A percentile compares a stretch with the other conserved stretches of the same genome.
phyloP scores from a whole-genome alignment of 768 basidiomycete species.

The Suillus luteus region DNA sequence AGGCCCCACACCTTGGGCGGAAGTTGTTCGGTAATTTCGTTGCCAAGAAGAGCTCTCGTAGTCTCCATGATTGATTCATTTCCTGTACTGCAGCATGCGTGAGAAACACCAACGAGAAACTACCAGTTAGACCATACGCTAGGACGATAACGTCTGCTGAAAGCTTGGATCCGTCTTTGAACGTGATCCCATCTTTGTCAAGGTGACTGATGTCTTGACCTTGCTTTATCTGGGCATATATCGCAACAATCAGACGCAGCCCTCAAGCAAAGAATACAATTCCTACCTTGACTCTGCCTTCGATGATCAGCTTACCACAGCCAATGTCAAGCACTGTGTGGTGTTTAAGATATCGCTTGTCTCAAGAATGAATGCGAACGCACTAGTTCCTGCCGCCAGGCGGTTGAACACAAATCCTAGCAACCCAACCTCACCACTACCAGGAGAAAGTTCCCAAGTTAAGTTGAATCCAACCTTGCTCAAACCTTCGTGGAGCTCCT shows the following conservation, averaged over 20 bases:
- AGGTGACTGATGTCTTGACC: slow-evolving; percentile 38
- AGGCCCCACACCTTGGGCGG: not conserved
- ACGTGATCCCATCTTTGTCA: slow-evolving; percentile 44
- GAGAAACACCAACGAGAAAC: not conserved
- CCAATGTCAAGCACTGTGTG: slow-evolving; percentile 16
- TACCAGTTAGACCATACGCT: slow-evolving; percentile 42
- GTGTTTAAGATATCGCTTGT: not conserved
- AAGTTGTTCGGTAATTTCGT: not conserved
- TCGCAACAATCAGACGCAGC: not conserved
- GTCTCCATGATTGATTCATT: not conserved
- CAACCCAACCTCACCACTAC: not conserved
- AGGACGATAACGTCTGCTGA: slow-evolving; percentile 49
- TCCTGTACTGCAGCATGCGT: not conserved
- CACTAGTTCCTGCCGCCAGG: not conserved
- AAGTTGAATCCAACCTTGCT: slow-evolving; percentile 4
- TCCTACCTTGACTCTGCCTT: slow-evolving; percentile 3
- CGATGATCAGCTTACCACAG: not conserved
- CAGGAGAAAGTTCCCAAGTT: slow-evolving; percentile 1
- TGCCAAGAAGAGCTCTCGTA: not conserved
- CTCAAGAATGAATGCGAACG: not conserved
- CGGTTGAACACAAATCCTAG: not conserved
- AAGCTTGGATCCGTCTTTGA: slow-evolving; percentile 40
- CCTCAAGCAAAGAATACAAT: not conserved
- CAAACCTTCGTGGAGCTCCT: slow-evolving; percentile 8
- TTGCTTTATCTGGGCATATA: slow-evolving; percentile 29